Base-by-base conservation (phyloP, 495 filamentous ascomycete species). In the Niebla homalea region DNA sequence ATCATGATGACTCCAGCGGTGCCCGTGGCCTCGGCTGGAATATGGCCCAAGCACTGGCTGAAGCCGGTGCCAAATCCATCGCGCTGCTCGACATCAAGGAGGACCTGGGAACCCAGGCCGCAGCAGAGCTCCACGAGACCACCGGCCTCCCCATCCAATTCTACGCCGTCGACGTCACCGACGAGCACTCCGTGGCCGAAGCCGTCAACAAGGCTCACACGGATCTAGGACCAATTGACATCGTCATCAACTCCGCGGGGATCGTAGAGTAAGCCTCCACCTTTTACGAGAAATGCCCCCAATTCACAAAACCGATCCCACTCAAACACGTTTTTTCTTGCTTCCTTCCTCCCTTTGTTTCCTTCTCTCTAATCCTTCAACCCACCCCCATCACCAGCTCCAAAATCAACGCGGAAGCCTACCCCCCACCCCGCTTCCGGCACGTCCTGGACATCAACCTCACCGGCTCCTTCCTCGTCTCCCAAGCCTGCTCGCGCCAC, bases 181-280 rank as follows among this genome's bases (percentile, higher is more conserved):
- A 88, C 44, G 77, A 70, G 6, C 66, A 68, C 19, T 76, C 77
- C 16, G 77, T 84, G 48, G 71, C 76, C 26, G 73, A 73, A 23
- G 70, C 58, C 26, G 35, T 59, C 4, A 56, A 59, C 12, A 56
- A 61, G 25, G 62, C 71, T 52, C 52, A 77, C n/a, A 64, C 72
- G 36, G 70, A 77, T 49, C 78, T 81, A 51, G 84, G 77, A 46
- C 67, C 75, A 5, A 69, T 87, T 16, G 78, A 89, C 49, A 81
- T 89, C 20, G 68, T 88, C 15, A 75, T 93, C 67, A 89, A 86
- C 66, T 84, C 84, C 48, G 88, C 87, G 26, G 87, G 88, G 56
- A 87, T 93, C 50, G 85, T 87, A 54, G 84, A 88, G 73, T 76
- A 69, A 65, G 74, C n/a, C 10, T 37, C 12, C 39, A 5, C 12